Evolutionary conservation across 2,329 filamentous ascomycete species (phyloP).

Genomic region (Penicillium sp.): DNA sequence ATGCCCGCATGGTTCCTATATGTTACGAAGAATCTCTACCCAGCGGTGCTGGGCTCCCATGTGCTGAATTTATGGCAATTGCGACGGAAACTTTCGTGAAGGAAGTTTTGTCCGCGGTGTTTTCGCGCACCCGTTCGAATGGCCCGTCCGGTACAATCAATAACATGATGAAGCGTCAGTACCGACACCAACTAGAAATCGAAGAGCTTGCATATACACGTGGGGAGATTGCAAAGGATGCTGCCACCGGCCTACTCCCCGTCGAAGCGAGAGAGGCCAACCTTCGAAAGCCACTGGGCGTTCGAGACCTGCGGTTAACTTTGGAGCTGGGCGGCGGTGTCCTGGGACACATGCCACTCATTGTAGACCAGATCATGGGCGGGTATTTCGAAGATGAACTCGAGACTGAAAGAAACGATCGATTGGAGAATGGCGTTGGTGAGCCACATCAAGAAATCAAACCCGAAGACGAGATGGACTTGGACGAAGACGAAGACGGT

Average conservation of each 20-base stretch:
- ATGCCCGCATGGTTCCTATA: conserved; percentile 61
- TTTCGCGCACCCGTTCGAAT: conserved; percentile 55
- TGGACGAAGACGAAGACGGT: conserved; percentile 35
- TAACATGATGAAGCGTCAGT: conserved; percentile 77
- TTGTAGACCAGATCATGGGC: conserved; percentile 68
- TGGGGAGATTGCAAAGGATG: conserved; percentile 73
- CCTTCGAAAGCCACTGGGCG: conserved; percentile 68
- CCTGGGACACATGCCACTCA: conserved; percentile 72
- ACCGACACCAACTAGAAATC: conserved; percentile 67
- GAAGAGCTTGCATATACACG: conserved; percentile 72
- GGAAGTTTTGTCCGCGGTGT: conserved; percentile 55
- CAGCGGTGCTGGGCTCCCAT: conserved; percentile 52
- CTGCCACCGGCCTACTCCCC: conserved; percentile 70
- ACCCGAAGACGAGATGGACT: conserved; percentile 39
- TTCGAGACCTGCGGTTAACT: conserved; percentile 74
- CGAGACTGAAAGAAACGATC: conserved; percentile 49
- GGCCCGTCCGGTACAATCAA: conserved; percentile 62
- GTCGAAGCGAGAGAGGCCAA: conserved; percentile 74
- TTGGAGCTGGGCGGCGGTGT: conserved; percentile 73
- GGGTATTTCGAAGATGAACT: conserved; percentile 74
- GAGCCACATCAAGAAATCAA: conserved; percentile 22
- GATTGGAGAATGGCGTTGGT: conserved; percentile 24
- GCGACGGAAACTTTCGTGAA: conserved; percentile 64
- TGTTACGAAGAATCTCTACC: conserved; percentile 64
- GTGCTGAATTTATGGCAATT: conserved; percentile 60